phyloP scores from a whole-genome alignment of 2,329 filamentous ascomycete species.

The Epichloe gansuensis region DNA sequence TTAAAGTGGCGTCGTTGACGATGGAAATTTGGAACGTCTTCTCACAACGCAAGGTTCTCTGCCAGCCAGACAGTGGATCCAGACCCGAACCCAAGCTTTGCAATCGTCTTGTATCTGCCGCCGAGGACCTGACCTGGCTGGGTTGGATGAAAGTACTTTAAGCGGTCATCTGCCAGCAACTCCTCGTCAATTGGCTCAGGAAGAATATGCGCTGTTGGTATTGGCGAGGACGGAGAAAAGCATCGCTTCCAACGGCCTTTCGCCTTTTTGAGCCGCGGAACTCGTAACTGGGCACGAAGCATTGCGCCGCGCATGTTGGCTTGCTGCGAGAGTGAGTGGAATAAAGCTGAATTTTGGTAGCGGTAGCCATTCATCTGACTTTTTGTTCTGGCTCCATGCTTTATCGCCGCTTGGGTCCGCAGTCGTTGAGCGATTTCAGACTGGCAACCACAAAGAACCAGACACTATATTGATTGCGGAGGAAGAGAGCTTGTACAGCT shows the following conservation, averaged over 20 bases:
- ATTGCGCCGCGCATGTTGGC: too few species aligned
- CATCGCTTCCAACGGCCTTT: background rate
- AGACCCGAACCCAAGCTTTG: conserved; percentile 23
- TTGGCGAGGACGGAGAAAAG: background rate
- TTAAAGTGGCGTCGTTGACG: background rate
- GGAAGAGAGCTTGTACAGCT: too few species aligned
- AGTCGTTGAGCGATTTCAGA: too few species aligned
- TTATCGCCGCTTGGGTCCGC: too few species aligned
- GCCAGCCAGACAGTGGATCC: conserved; percentile 27
- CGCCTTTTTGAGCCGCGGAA: too few species aligned
- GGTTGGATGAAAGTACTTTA: conserved; percentile 9
- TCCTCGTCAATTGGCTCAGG: conserved; percentile 11
- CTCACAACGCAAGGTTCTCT: conserved; percentile 11
- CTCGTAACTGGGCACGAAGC: too few species aligned
- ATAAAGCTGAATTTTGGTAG: too few species aligned
- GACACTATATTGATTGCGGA: too few species aligned
- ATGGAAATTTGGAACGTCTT: background rate
- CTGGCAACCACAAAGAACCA: too few species aligned
- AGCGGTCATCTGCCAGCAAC: conserved; percentile 5
- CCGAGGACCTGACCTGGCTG: conserved; percentile 17
- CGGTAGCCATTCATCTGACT: too few species aligned
- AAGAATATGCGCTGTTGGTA: background rate
- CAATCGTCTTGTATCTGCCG: conserved; percentile 20
- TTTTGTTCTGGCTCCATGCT: too few species aligned
- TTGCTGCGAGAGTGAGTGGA: too few species aligned